These are phyloP conservation scores for Heteromeles arbutifolia DNA, from an alignment of 306 rosid genomes.

Conservation along the genomic window DNA sequence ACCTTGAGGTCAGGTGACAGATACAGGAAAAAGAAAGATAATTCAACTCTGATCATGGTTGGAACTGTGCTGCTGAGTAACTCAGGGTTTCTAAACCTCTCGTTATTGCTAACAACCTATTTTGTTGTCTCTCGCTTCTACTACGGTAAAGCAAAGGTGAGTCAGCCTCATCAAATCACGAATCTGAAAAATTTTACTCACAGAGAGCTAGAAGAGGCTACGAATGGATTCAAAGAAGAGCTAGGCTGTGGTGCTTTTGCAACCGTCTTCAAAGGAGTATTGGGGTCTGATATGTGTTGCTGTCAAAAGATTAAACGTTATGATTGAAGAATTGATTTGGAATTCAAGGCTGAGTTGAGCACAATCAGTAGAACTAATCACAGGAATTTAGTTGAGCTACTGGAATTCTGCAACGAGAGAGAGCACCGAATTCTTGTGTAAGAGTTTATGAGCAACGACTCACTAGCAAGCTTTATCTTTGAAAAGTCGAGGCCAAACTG, in stretches of 20 bases:
- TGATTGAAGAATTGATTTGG: constrained; percentile 30
- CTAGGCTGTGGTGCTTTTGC: constrained; percentile 21
- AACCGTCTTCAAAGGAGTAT: constrained; percentile 23
- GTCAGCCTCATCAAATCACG: neutral
- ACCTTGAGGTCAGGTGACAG: neutral
- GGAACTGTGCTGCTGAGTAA: constrained; percentile 34
- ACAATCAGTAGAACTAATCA: constrained; percentile 14
- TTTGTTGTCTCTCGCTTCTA: constrained; percentile 6
- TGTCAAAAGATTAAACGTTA: constrained; percentile 34
- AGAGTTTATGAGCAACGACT: neutral
- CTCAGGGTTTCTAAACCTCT: constrained; percentile 31
- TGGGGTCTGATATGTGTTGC: constrained; percentile 23
- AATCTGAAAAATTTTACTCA: constrained; percentile 15
- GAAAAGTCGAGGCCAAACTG: neutral
- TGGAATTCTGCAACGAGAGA: constrained; percentile 14
- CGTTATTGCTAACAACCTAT: constrained; percentile 11
- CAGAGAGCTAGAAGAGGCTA: constrained; percentile 16
- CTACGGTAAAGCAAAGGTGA: constrained; percentile 21
- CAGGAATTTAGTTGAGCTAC: constrained; percentile 10
- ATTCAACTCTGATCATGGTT: constrained; percentile 14
- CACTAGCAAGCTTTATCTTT: neutral
- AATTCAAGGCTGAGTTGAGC: constrained; percentile 16
- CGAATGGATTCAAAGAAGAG: constrained; percentile 14
- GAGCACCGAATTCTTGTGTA: neutral
- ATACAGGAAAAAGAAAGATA: constrained; percentile 1